Conservation (phyloP, 139 green algal genomes). For the Gonium pectorale region DNA sequence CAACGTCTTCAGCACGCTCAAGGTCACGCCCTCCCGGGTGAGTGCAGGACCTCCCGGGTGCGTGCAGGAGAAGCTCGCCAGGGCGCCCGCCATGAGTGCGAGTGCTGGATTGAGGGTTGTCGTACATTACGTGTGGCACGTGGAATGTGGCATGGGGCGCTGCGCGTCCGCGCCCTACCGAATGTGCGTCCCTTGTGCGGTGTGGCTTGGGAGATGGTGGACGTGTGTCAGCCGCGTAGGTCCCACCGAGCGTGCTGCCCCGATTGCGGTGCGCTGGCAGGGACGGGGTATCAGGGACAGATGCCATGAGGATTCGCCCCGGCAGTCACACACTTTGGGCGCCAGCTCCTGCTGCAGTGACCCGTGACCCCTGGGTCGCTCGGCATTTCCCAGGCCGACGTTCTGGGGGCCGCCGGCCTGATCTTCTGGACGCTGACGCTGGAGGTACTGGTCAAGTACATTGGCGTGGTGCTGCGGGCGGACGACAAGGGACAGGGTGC, state of each 20-base stretch:
- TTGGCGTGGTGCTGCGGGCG: conserved; percentile 71
- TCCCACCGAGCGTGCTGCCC: too few relatives aligned
- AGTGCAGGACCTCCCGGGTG: neutral
- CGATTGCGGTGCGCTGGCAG: too few relatives aligned
- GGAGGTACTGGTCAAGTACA: conserved; percentile 69
- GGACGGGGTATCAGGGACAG: too few relatives aligned
- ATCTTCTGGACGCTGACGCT: conserved; percentile 83
- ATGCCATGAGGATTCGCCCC: too few relatives aligned
- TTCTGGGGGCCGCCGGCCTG: conserved; percentile 68
- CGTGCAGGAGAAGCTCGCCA: neutral
- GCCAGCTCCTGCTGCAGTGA: too few relatives aligned
- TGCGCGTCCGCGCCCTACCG: neutral
- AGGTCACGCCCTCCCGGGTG: neutral
- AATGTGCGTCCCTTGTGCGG: neutral
- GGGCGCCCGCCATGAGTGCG: too few relatives aligned
- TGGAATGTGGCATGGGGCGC: too few relatives aligned
- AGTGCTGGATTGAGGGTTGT: neutral
- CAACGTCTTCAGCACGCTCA: conserved; percentile 52
- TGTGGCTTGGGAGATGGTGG: too few relatives aligned
- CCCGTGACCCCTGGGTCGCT: too few relatives aligned
- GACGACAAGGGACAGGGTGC: conserved; percentile 82
- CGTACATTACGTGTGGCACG: too few relatives aligned
- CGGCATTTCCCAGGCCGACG: conserved; percentile 47
- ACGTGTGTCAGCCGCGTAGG: too few relatives aligned
- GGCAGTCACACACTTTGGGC: too few relatives aligned